Evolutionary conservation across 305 asterid species (phyloP).

Genomic region (Plantago rigida): DNA sequence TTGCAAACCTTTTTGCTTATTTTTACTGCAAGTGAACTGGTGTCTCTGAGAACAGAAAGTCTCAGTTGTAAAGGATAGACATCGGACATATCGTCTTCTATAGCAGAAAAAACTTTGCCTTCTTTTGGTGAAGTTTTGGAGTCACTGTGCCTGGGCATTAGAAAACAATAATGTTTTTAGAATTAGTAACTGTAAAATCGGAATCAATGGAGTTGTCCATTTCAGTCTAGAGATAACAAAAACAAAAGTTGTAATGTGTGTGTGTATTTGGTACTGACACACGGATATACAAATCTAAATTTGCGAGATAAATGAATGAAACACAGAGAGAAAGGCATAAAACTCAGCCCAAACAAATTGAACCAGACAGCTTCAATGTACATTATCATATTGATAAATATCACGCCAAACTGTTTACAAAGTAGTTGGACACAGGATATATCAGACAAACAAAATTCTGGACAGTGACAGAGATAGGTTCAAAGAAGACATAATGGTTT

Average conservation of each 20-base stretch:
- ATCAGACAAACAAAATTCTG: slow-evolving; percentile 7
- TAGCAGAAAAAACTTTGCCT: slow-evolving; percentile 44
- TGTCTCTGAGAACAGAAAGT: slow-evolving; percentile 63
- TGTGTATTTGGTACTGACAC: background rate
- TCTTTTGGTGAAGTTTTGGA: slow-evolving; percentile 54
- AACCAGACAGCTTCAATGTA: slow-evolving; percentile 24
- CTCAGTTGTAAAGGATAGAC: slow-evolving; percentile 84
- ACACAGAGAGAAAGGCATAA: slow-evolving; percentile 3
- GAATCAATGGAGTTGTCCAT: slow-evolving; percentile 20
- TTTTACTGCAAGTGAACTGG: slow-evolving; percentile 57
- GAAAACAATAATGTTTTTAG: background rate
- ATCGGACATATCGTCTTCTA: slow-evolving; percentile 82
- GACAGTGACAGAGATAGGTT: background rate
- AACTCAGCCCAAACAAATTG: slow-evolving; percentile 11
- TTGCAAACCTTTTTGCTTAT: slow-evolving; percentile 73
- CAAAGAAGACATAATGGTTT: background rate
- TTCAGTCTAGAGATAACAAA: slow-evolving; percentile 18
- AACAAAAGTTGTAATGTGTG: background rate
- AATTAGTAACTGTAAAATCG: too few relatives aligned
- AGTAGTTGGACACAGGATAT: background rate
- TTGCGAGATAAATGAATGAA: too few relatives aligned
- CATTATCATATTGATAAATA: background rate
- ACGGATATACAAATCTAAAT: background rate
- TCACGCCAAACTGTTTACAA: background rate
- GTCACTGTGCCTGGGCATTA: slow-evolving; percentile 68